Evolutionary conservation across 768 basidiomycete genomes (phyloP), one percentile per base, ranked within the genome.

Genomic region (Boletus edulis): DNA sequence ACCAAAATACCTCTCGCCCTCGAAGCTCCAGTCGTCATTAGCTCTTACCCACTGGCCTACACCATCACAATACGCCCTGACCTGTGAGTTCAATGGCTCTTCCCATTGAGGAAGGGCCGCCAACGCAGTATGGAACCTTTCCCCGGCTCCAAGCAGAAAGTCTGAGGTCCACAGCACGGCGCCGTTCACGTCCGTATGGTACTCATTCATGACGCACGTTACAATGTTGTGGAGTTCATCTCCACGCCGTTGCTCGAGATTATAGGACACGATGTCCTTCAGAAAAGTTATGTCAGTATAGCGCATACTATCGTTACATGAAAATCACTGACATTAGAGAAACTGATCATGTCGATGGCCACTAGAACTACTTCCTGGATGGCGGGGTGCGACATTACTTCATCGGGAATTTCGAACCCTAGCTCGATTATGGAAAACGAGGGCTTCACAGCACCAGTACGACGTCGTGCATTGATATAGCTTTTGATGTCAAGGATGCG

Each of bases 1-100:
- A 2, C 72, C 73, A 29, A 78, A 79, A 57, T 78, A 79, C 39
- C 78, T 65, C 45, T 67, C 63, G 24, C 70, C 67, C 56, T 81
- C 77, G 50, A 81, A 83, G 52, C 75, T 77, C 83, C 83, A 84
- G 9, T 63, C 68, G 13, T 79, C 70, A 55, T 76, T 76, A 1
- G 74, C 80, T 6, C 78, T 69, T 0, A 81, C 74, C 80, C 81
- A 84, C 48, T 78, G 75, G 44, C 75, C 81, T 45, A 83, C 64
- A 0, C 80, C 80, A 47, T 74, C 67, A 24, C 78, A 66, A 49
- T 82, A 84, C 4, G 62, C 59, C 27, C 62, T 60, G 7, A 83
- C 74, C 34, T 76, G 67, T 0, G 57, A 54, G 58, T 84, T 80
- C 22, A 80, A 60, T 1, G 68, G 64, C 15, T 67, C 57, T 40